Conservation (phyloP, 2,329 filamentous ascomycete genomes). For the Clonostachys solani region DNA sequence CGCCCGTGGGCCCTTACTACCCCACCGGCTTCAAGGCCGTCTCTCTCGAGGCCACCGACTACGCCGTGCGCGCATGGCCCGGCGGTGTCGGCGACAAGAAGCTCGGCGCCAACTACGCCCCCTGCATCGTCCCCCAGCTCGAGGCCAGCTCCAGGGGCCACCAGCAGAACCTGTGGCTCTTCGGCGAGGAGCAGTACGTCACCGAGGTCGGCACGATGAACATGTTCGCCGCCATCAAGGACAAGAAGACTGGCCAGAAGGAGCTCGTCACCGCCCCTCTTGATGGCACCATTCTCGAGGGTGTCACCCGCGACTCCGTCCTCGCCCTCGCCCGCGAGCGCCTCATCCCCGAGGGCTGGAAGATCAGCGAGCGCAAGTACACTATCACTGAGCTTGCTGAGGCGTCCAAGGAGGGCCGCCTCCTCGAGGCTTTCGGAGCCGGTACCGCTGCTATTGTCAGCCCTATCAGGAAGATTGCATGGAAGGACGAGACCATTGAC, state of each 20-base stretch:
- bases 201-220: slow-evolving; percentile 99
- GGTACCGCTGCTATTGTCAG: slow-evolving; percentile 94
- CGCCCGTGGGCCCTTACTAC: slow-evolving; percentile 95
- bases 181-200: slow-evolving; percentile 90
- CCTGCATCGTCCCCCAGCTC: slow-evolving; percentile 94
- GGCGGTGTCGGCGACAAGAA: slow-evolving; percentile 98
- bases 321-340: slow-evolving; percentile 81
- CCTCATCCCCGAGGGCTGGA: slow-evolving; percentile 83
- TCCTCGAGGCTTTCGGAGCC: slow-evolving; percentile 90
- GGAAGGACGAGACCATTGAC: slow-evolving; percentile 75
- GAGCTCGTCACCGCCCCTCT: slow-evolving; percentile 93
- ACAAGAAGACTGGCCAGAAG: slow-evolving; percentile 84
- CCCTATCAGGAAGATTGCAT: slow-evolving; percentile 84
- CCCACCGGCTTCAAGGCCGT: slow-evolving; percentile 98
- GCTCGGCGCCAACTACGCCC: slow-evolving; percentile 98
- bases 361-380: slow-evolving; percentile 82
- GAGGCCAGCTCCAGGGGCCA: slow-evolving; percentile 87
- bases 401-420: slow-evolving; percentile 75
- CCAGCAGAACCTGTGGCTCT: slow-evolving; percentile 98
- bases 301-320: slow-evolving; percentile 89
- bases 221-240: slow-evolving; percentile 81
- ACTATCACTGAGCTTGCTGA: slow-evolving; percentile 83
- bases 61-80: slow-evolving; percentile 95
- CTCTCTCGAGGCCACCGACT: slow-evolving; percentile 91
- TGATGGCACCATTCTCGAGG: slow-evolving; percentile 94